A percentile compares a stretch with the other conserved stretches of the same genome.
These are phyloP conservation scores for Fraxinus quadrangulata DNA, from an alignment of 257 asterid genomes.

Conservation along the genomic window DNA sequence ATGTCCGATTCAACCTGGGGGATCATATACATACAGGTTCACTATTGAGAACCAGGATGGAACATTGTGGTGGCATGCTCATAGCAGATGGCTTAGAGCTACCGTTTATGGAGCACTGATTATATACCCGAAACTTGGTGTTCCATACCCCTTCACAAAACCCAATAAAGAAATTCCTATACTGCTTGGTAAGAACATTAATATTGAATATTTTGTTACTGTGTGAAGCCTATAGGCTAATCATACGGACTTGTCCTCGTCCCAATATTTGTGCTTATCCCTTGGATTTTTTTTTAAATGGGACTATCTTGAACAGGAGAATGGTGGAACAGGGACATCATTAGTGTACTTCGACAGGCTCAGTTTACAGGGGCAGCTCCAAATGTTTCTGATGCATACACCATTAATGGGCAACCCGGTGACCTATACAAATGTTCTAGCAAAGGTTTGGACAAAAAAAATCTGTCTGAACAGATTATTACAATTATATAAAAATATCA, in stretches of 20 bases:
- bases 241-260: background rate
- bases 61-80: conserved; percentile 79
- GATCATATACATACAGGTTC: conserved; percentile 56
- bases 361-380: conserved; percentile 52
- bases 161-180: conserved; percentile 51
- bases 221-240: background rate
- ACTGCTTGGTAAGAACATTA: conserved; percentile 48
- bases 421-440: conserved; percentile 52
- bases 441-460: conserved; percentile 30
- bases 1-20: conserved; percentile 69
- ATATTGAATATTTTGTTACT: background rate
- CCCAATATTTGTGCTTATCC: background rate
- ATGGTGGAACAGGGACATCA: conserved; percentile 54
- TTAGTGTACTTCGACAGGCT: conserved; percentile 37
- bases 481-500: background rate
- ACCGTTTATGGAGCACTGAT: conserved; percentile 63
- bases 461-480: background rate
- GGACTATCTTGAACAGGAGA: conserved; percentile 38
- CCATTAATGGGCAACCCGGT: conserved; percentile 57
- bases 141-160: conserved; percentile 46
- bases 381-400: conserved; percentile 50
- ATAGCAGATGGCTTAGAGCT: conserved; percentile 64
- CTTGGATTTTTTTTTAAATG: background rate
- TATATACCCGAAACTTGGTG: conserved; percentile 49
- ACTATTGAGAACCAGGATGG: conserved; percentile 67